A percentile compares a stretch with the other conserved stretches of the same genome.
phyloP scores from a whole-genome alignment of 106 monocot genomes.

The Acanthochlamys bracteata region DNA sequence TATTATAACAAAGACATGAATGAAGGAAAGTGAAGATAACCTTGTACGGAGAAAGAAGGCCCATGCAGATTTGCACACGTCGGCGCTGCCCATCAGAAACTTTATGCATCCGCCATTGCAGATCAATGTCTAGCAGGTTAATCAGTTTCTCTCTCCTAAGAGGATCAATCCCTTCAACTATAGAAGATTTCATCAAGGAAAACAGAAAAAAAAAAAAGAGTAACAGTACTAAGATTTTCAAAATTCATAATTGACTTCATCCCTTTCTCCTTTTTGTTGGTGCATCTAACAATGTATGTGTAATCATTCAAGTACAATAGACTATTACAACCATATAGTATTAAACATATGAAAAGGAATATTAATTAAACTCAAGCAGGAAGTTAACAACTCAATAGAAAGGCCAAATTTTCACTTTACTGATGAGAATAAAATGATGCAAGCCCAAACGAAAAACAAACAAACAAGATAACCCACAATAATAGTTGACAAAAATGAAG shows the following conservation, averaged over 20 bases:
- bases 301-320: no score
- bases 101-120: conserved; percentile 98
- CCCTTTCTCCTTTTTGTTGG: no score
- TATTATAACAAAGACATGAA: neutral
- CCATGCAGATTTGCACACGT: conserved; percentile 97
- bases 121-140: conserved; percentile 86
- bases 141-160: conserved; percentile 80
- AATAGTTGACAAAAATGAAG: no score
- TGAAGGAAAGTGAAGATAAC: conserved; percentile 13
- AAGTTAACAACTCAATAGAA: neutral
- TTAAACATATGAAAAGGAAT: neutral
- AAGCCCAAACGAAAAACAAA: neutral
- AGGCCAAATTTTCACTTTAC: neutral
- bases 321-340: no score
- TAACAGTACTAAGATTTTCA: neutral
- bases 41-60: conserved; percentile 93
- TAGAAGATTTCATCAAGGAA: conserved; percentile 12
- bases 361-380: neutral
- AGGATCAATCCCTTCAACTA: conserved; percentile 95
- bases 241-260: neutral
- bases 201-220: conserved; percentile 1
- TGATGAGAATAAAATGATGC: neutral
- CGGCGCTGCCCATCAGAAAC: conserved; percentile 96
- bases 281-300: no score
- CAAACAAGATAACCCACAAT: neutral